phyloP scores from a whole-genome alignment of 2,329 filamentous ascomycete genomes.

The Zymoseptoria crescenta region DNA sequence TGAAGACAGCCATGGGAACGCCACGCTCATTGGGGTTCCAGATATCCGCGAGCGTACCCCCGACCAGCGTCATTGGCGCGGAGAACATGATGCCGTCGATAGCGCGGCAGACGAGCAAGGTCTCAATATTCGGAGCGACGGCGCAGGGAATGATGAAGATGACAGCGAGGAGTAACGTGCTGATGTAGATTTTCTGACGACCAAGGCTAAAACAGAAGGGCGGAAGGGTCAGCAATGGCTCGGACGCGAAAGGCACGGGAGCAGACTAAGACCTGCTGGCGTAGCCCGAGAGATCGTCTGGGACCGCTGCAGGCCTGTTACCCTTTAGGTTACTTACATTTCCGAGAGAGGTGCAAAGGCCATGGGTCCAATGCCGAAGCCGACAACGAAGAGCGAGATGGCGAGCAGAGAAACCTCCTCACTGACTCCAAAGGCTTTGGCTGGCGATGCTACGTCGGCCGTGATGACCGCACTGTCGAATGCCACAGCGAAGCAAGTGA shows the following conservation, averaged over 20 bases:
- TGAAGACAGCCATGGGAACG: conserved; percentile 25
- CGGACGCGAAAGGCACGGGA: too few relatives aligned
- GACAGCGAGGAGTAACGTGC: conserved; percentile 43
- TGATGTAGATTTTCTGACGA: conserved; percentile 43
- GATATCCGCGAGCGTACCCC: conserved; percentile 25
- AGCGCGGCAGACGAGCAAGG: conserved; percentile 49
- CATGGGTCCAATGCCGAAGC: conserved; percentile 26
- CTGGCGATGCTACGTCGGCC: conserved; percentile 55
- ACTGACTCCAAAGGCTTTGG: conserved; percentile 57
- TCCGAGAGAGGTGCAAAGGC: conserved; percentile 51
- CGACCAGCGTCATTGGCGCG: conserved; percentile 42
- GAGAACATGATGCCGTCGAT: conserved; percentile 48
- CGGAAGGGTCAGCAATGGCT: too few relatives aligned
- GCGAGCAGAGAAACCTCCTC: conserved; percentile 64
- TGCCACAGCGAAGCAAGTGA: conserved; percentile 42
- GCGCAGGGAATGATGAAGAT: conserved; percentile 53
- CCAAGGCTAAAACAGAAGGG: conserved; percentile 31
- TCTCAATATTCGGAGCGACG: conserved; percentile 47
- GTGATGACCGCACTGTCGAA: conserved; percentile 66
- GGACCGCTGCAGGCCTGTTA: too few relatives aligned
- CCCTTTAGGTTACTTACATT: too few relatives aligned
- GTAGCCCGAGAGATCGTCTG: too few relatives aligned
- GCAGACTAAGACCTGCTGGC: too few relatives aligned
- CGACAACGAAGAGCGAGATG: conserved; percentile 39
- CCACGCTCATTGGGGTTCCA: conserved; percentile 26